Evolutionary conservation across 495 filamentous ascomycete genomes (phyloP).

Genomic region (Ascobolus immersus): DNA sequence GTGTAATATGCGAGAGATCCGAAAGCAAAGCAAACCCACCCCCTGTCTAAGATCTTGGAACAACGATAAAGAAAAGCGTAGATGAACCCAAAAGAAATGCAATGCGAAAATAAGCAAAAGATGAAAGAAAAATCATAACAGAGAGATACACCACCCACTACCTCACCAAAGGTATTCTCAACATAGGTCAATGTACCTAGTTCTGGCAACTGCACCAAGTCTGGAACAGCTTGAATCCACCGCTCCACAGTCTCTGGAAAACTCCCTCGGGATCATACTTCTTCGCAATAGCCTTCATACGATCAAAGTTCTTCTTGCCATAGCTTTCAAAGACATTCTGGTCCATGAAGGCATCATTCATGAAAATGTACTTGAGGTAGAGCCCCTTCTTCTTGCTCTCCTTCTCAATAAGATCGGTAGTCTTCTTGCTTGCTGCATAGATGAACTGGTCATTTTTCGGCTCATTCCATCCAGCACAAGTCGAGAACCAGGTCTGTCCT

Average conservation of each 20-base stretch:
- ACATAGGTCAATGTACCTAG: too few species aligned
- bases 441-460: not conserved
- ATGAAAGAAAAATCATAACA: too few species aligned
- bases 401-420: slow-evolving; percentile 1
- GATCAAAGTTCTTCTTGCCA: slow-evolving; percentile 17
- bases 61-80: too few species aligned
- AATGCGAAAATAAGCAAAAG: too few species aligned
- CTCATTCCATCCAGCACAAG: too few species aligned
- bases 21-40: too few species aligned
- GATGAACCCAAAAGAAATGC: too few species aligned
- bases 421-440: not conserved
- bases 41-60: too few species aligned
- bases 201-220: too few species aligned
- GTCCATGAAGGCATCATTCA: slow-evolving; percentile 21
- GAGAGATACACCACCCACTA: too few species aligned
- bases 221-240: slow-evolving; percentile 8
- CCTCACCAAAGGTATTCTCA: too few species aligned
- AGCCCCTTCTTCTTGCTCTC: slow-evolving; percentile 4
- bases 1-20: too few species aligned
- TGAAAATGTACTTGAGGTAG: slow-evolving; percentile 12
- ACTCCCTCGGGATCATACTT: slow-evolving; percentile 22
- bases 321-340: slow-evolving; percentile 24
- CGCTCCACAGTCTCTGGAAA: slow-evolving; percentile 18
- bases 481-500: slow-evolving; percentile 6
- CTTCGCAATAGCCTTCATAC: slow-evolving; percentile 16